Evolutionary conservation across 257 asterid species (phyloP), one percentile per base, ranked within the genome.

Genomic region (Fraxinus americana): DNA sequence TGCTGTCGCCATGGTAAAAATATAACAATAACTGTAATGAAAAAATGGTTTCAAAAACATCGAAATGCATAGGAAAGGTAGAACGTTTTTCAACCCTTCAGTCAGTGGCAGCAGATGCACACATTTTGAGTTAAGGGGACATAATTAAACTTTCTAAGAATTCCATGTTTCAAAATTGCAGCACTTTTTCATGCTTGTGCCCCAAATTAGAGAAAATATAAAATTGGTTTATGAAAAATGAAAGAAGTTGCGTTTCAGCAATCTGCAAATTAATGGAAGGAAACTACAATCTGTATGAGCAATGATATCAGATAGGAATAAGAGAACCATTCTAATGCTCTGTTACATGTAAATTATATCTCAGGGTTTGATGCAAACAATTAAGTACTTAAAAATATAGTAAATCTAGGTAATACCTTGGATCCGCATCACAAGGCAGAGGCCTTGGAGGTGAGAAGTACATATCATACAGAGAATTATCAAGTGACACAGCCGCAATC

Each of bases 401-500:
- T 48, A 12, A 50, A 50, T 4, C 16, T 4, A 14, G 84, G 38
- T 83, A 80, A 78, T 71, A 79, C 79, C 90, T 85, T 35, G 90
- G 87, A 79, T 87, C 89, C 5, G 89, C 84, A 85, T 87, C 91
- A 39, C 85, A 87, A 74, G 88, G 91, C 81, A 87, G 67, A 36
- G 91, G 91, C 67, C 91, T 85, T 52, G 91, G 91, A 73, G 89
- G 88, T 67, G 89, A 87, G 38, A 81, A 87, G 65, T 81, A 85
- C 85, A 85, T 87, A 63, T 87, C 91, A 71, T 86, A 77, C 39
- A 87, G 57, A 61, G 89, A 87, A 77, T 73, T 80, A 80, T 85
- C 91, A 66, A 81, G 85, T 23, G 89, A 77, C 43, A 76, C 13
- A 7, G 79, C 10, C 25, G 89, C 81, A 73, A 80, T 85, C 75